Evolutionary conservation across 1,284 basidiomycete species (phyloP).

Genomic region (Apiotrichum siamense): DNA sequence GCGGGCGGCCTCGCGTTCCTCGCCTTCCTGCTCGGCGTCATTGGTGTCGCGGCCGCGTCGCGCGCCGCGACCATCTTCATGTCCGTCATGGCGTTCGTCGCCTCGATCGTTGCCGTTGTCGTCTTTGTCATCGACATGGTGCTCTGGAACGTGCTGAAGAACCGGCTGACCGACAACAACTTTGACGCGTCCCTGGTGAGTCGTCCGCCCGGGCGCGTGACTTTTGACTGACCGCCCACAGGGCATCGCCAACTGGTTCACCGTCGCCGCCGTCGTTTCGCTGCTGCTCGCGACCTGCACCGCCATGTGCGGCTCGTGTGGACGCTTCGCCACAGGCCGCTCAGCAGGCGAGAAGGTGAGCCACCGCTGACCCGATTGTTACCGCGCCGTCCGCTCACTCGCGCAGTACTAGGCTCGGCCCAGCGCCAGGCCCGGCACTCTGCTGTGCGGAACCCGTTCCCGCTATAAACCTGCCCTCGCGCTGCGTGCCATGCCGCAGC

Average conservation of each 20-base stretch:
- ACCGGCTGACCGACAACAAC: conserved; percentile 55
- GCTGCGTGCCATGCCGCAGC: too few species aligned
- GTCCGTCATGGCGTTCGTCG: conserved; percentile 61
- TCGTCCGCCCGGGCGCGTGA: neutral
- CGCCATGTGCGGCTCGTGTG: conserved; percentile 61
- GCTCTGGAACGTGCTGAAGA: conserved; percentile 64
- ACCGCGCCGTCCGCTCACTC: too few species aligned
- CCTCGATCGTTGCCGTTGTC: conserved; percentile 59
- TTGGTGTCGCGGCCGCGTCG: conserved; percentile 58
- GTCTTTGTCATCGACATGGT: conserved; percentile 71
- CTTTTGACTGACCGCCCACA: conserved; percentile 3
- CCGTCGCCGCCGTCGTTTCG: conserved; percentile 62
- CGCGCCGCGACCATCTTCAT: conserved; percentile 68
- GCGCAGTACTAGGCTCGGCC: too few species aligned
- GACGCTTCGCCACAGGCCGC: conserved; percentile 51
- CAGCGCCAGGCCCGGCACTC: too few species aligned
- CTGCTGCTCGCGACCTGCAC: conserved; percentile 62
- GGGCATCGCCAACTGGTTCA: conserved; percentile 54
- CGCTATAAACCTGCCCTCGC: too few species aligned
- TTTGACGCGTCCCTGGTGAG: conserved; percentile 50
- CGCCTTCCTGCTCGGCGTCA: conserved; percentile 63
- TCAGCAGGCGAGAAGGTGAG: conserved; percentile 43
- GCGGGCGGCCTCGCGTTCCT: conserved; percentile 65
- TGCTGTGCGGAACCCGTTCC: too few species aligned
- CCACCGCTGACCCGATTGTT: too few species aligned